Percentiles rank a stretch among this genome's conserved stretches.
Evolutionary conservation across 768 basidiomycete species (phyloP).

Genomic region (Cantharellus cinnabarinus): DNA sequence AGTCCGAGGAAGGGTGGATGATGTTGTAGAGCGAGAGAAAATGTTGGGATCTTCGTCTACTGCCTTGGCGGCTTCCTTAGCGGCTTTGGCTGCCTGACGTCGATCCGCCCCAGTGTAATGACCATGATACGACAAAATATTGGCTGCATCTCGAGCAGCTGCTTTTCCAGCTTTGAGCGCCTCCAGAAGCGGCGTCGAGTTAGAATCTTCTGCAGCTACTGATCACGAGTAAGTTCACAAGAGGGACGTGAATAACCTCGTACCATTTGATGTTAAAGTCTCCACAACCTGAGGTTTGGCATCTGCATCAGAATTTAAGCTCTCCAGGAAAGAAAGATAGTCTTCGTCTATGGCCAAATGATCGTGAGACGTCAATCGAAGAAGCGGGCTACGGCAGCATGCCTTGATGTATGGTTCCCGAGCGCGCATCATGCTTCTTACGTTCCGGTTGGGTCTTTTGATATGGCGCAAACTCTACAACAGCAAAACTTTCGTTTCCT

Average conservation of each 20-base stretch:
- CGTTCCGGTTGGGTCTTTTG: slow-evolving; percentile 62
- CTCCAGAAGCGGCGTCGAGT: slow-evolving; percentile 80
- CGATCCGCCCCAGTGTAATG: slow-evolving; percentile 31
- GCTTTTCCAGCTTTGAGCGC: slow-evolving; percentile 74
- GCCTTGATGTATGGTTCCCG: slow-evolving; percentile 85
- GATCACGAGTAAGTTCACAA: slow-evolving; percentile 3
- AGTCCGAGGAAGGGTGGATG: not conserved
- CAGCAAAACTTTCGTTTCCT: slow-evolving; percentile 76
- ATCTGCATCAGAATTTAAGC: slow-evolving; percentile 40
- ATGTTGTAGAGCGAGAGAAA: slow-evolving; percentile 1
- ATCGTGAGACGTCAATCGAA: not conserved
- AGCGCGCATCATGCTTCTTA: slow-evolving; percentile 61
- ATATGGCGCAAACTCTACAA: slow-evolving; percentile 88
- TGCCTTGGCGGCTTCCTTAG: slow-evolving; percentile 8
- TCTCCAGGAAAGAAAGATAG: slow-evolving; percentile 61
- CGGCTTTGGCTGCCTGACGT: slow-evolving; percentile 14
- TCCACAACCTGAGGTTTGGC: slow-evolving; percentile 28
- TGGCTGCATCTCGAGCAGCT: slow-evolving; percentile 49
- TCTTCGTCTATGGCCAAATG: slow-evolving; percentile 40
- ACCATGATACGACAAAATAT: slow-evolving; percentile 48
- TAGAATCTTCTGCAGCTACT: slow-evolving; percentile 27
- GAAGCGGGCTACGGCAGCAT: not conserved
- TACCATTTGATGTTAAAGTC: slow-evolving; percentile 15
- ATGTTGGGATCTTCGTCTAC: slow-evolving; percentile 1
- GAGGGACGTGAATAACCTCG: slow-evolving; percentile 20